These are phyloP conservation scores for Rubia peregrina DNA, from an alignment of 305 asterid species.

Conservation along the genomic window DNA sequence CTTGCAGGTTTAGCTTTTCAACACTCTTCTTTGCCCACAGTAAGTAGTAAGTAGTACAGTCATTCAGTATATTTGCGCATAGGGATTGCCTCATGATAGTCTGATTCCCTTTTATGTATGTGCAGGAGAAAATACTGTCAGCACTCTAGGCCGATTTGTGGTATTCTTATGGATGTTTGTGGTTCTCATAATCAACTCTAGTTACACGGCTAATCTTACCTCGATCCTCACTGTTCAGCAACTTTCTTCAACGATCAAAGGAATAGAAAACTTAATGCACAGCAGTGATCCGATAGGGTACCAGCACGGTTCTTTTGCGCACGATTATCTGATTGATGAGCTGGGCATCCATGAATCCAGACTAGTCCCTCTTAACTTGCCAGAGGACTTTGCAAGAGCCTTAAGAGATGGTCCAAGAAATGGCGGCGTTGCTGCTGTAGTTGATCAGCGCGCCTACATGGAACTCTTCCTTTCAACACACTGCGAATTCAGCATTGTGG, in stretches of 20 bases:
- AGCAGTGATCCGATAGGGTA: slow-evolving; percentile 43
- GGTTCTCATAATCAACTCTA: slow-evolving; percentile 48
- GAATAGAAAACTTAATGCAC: slow-evolving; percentile 37
- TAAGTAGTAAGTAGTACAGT: slow-evolving; percentile 24
- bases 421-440: slow-evolving; percentile 53
- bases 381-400: slow-evolving; percentile 52
- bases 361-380: slow-evolving; percentile 46
- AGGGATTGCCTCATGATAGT: not conserved
- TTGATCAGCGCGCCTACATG: slow-evolving; percentile 51
- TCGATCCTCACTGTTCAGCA: slow-evolving; percentile 63
- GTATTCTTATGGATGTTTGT: slow-evolving; percentile 55
- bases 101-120: slow-evolving; percentile 8
- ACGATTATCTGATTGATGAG: slow-evolving; percentile 38
- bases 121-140: slow-evolving; percentile 51
- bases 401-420: slow-evolving; percentile 36
- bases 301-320: slow-evolving; percentile 51
- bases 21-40: slow-evolving; percentile 48
- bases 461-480: slow-evolving; percentile 51
- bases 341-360: slow-evolving; percentile 44
- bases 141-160: slow-evolving; percentile 50
- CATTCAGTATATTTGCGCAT: slow-evolving; percentile 3
- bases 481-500: slow-evolving; percentile 43
- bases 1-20: slow-evolving; percentile 53
- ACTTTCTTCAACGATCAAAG: slow-evolving; percentile 47
- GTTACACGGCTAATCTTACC: slow-evolving; percentile 62